Base-by-base conservation (phyloP, 805 yeast genomes). In the Lachancea mirantina region DNA sequence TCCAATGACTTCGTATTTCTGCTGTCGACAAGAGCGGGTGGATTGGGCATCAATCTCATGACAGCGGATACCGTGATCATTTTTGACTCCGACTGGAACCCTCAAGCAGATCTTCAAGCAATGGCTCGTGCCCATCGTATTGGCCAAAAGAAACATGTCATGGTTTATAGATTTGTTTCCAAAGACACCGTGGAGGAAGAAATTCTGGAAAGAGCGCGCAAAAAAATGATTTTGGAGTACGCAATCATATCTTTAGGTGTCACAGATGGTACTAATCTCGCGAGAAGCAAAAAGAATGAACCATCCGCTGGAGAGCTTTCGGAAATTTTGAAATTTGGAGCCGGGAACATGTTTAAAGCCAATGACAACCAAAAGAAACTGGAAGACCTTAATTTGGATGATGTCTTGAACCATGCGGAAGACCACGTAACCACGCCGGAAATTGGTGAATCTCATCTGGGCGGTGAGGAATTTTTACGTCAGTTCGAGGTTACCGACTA, bases 71-170 rank as follows among this genome's bases (percentile, higher is more conserved):
- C 99, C 6, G 99, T 92, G 18, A 84, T 92, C 47, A 89, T 92
- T 24, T 92, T 92, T 61, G 98, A 92, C 61, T 84, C 95, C 4
- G 98, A 92, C 64, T 92, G 98, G 98, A 92, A 92, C 55, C 98
- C 98, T 0, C 98, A 92, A 59, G 98, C 98, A 0, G 98, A 92
- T 69, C 67, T 92, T 50, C 98, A 92, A 62, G 98, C 98, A 1
- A 92, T 92, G 98, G 98, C 98, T 0, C 77, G 98, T 62, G 98
- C 98, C 3, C 99, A 92, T 63, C 78, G 99, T 67, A 92, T 92
- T 55, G 99, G 99, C n/a, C 99, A 92, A 59, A 92, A 88, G 61
- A 87, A 84, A 49, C 98, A 92, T 61, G 99, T 92, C 22, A 84
- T 85, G 77, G 97, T 92, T 11, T 92, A 92, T 56, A 69, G 99